These are phyloP conservation scores for Nakazawaea ernobii DNA, from an alignment of 805 yeast genomes.

Conservation along the genomic window DNA sequence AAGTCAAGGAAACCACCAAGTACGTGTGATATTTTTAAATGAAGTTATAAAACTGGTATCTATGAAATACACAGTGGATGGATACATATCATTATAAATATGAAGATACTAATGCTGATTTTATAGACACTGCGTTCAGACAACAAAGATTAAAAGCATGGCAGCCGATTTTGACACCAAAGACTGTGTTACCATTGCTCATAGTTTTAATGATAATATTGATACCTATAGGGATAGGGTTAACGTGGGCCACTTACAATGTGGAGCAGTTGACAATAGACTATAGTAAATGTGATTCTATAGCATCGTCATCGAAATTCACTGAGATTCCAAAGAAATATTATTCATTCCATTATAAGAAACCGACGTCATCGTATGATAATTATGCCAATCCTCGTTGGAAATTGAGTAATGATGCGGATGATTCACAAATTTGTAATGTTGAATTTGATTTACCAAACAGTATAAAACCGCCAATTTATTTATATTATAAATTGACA, in stretches of 20 bases:
- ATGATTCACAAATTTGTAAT: constrained; percentile 43
- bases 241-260: constrained; percentile 68
- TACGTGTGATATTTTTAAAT: constrained; percentile 21
- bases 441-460: constrained; percentile 69
- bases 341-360: constrained; percentile 56
- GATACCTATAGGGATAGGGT: constrained; percentile 87
- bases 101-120: no score
- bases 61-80: no score
- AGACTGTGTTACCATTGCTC: constrained; percentile 81
- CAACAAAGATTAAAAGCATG: constrained; percentile 62
- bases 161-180: constrained; percentile 89
- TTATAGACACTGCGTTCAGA: constrained; percentile 63
- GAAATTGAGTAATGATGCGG: constrained; percentile 35
- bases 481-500: constrained; percentile 77
- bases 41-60: constrained; percentile 27
- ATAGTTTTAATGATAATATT: constrained; percentile 70
- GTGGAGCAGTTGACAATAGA: constrained; percentile 73
- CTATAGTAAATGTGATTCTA: constrained; percentile 61
- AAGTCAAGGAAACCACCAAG: constrained; percentile 52
- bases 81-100: no score
- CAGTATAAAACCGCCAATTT: constrained; percentile 65
- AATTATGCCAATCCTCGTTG: constrained; percentile 49
- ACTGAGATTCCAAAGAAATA: constrained; percentile 54
- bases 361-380: constrained; percentile 25
- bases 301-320: constrained; percentile 38